Base-by-base conservation (phyloP, 2,329 filamentous ascomycete species). In the Apiospora malaysiana region DNA sequence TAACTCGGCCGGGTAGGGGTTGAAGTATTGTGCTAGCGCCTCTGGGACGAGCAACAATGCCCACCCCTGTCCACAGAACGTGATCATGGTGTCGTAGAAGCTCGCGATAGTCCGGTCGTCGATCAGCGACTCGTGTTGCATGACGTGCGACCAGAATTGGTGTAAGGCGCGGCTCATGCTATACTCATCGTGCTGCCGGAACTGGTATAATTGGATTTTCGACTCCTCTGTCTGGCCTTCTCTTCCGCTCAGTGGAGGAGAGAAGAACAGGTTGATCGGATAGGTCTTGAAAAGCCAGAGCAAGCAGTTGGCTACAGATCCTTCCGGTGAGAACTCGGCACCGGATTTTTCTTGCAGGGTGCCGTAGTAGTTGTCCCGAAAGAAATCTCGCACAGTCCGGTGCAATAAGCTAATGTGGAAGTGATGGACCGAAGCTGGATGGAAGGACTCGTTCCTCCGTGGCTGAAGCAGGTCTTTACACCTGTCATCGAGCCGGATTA, bases 271-370 rank as follows among this genome's bases (percentile, higher is more conserved):
- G 0, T n/a, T 40, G 32, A 40, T 63, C 8, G 56, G 56, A 2
- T 40, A 63, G 2, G 56, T 63, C 9, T 63, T 63, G 56, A 63
- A 63, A 23, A 63, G 56, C 56, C 56, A 63, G 4, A 63, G 56
- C 4, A 63, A 23, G 4, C 56, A 63, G 3, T 63, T 63, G 18
- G 56, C 18, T 23, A 63, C 40, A 2, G 32, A 63, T 40, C 56
- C 32, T 23, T 63, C 56, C 6, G 56, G 56, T 4, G 56, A 40
- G 18, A 63, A 63, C 21, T 23, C 9, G 1, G 4, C 27, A 12
- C 56, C 27, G 2, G 56, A 27, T 18, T 40, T 63, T 9, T 23
- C 32, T n/a, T 7, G 0, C 4, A 63, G 56, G 1, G 56, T 4
- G 4, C 4, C 32, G 32, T 23, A 14, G 9, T 40, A 63, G 1